These are phyloP conservation scores for Dictyostelium firmibasis DNA, from an alignment of 78 protist genomes.

Conservation along the genomic window DNA sequence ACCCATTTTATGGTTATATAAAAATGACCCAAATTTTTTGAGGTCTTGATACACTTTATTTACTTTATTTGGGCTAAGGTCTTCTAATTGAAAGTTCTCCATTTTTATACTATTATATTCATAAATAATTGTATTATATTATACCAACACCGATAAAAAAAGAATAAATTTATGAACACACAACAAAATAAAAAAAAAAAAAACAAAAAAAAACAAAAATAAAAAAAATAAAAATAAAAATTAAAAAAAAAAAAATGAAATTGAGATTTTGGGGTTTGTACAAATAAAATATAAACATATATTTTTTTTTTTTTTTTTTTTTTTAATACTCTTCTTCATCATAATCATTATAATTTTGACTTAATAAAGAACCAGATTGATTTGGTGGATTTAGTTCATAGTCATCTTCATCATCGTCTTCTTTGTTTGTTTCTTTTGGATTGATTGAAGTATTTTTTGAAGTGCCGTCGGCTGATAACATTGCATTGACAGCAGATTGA, in stretches of 20 bases:
- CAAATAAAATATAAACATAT: background rate
- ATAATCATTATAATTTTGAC: background rate
- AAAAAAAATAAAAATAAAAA: too few species aligned
- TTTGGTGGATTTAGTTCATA: background rate
- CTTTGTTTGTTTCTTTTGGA: slow-evolving; percentile 1
- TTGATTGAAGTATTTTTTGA: background rate
- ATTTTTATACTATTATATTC: background rate
- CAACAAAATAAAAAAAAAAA: too few species aligned
- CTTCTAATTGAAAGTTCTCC: background rate
- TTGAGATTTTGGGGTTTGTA: too few species aligned
- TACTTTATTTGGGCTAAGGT: background rate
- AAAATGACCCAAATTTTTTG: background rate
- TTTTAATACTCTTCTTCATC: background rate
- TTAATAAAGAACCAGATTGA: slow-evolving; percentile 16
- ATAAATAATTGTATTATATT: too few species aligned
- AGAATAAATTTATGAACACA: background rate
- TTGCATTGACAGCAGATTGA: background rate
- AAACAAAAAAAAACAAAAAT: too few species aligned
- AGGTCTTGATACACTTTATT: background rate
- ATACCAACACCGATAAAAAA: too few species aligned
- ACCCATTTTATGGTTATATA: background rate
- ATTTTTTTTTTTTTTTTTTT: background rate
- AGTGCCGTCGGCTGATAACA: background rate
- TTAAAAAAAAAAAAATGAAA: background rate
- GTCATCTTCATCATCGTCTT: slow-evolving; percentile 37